Evolutionary conservation across 495 filamentous ascomycete species (phyloP).

Genomic region (Oleoguttula mirabilis): DNA sequence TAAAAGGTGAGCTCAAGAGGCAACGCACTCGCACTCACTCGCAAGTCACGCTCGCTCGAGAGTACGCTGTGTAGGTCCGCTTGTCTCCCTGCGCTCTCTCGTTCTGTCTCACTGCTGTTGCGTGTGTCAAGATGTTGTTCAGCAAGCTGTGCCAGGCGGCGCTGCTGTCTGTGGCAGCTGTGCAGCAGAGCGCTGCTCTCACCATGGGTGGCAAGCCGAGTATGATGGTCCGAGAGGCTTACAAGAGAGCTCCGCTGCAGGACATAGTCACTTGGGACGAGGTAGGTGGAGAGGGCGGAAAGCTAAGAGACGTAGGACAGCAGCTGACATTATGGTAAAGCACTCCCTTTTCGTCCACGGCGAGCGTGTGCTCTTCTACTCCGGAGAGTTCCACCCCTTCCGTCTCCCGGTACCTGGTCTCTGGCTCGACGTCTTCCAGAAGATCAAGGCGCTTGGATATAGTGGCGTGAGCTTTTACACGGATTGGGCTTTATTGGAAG

Average conservation of each 20-base stretch:
- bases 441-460: slow-evolving; percentile 66
- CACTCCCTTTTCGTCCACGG: slow-evolving; percentile 62
- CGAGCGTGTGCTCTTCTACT: slow-evolving; percentile 58
- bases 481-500: slow-evolving; percentile 49
- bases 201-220: slow-evolving; percentile 4
- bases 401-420: slow-evolving; percentile 61
- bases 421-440: slow-evolving; percentile 66
- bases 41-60: not conserved
- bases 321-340: slow-evolving; percentile 47
- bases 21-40: no score
- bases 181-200: slow-evolving; percentile 4
- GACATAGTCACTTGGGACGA: slow-evolving; percentile 26
- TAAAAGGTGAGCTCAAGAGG: not conserved
- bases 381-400: slow-evolving; percentile 32
- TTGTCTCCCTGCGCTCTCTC: not conserved
- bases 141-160: slow-evolving; percentile 3
- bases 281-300: not conserved
- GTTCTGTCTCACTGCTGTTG: not conserved
- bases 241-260: slow-evolving; percentile 28
- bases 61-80: not conserved
- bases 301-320: not conserved
- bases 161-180: slow-evolving; percentile 7
- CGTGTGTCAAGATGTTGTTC: slow-evolving; percentile 4
- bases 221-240: slow-evolving; percentile 12
- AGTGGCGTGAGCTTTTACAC: slow-evolving; percentile 65